These are phyloP conservation scores for Venustampulla echinocandica DNA, from an alignment of 495 filamentous ascomycete species.

Conservation along the genomic window DNA sequence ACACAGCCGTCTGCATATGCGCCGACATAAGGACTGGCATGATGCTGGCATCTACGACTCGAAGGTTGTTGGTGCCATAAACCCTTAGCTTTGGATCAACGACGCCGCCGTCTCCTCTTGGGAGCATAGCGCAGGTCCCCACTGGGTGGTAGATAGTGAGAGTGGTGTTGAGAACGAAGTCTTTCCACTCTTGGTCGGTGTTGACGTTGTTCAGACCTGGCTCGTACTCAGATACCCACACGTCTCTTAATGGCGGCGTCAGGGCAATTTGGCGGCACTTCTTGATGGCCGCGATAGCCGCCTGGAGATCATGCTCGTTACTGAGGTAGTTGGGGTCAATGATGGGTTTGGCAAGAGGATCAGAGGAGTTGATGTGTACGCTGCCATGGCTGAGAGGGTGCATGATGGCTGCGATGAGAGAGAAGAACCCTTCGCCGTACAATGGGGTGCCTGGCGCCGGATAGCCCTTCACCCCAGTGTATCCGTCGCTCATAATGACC, in stretches of 20 bases:
- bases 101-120: conserved; percentile 31
- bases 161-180: conserved; percentile 22
- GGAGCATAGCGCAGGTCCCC: conserved; percentile 29
- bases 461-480: conserved; percentile 25
- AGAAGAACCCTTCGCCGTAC: conserved; percentile 29
- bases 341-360: conserved; percentile 13
- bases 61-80: conserved; percentile 37
- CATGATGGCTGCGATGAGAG: conserved; percentile 30
- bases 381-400: conserved; percentile 42
- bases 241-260: conserved; percentile 27
- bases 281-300: conserved; percentile 34
- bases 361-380: conserved; percentile 34
- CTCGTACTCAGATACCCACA: conserved; percentile 30
- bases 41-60: conserved; percentile 48
- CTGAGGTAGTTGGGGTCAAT: conserved; percentile 50
- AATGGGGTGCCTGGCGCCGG: conserved; percentile 17
- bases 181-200: conserved; percentile 27
- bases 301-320: conserved; percentile 42
- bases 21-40: conserved; percentile 39
- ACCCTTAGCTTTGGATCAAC: conserved; percentile 45
- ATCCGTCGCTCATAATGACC: conserved; percentile 24
- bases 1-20: conserved; percentile 43
- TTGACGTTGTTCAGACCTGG: conserved; percentile 13
- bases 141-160: conserved; percentile 31
- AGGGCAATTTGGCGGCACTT: conserved; percentile 34